These are phyloP conservation scores for Nannochloris sp. DNA, from an alignment of 139 green algal species.

Conservation along the genomic window DNA sequence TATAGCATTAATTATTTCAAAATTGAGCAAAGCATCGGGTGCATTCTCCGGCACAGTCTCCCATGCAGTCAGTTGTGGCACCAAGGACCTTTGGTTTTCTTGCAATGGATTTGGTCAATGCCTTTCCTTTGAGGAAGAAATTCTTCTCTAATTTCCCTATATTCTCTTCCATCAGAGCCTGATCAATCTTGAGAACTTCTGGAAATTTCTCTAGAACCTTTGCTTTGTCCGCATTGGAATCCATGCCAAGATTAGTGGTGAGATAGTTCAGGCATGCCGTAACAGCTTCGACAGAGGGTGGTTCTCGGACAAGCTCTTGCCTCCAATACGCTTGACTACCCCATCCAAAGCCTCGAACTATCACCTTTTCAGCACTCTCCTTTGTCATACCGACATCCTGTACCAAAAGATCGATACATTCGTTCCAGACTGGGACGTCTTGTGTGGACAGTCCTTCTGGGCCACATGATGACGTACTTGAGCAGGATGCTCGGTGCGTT, in stretches of 20 bases:
- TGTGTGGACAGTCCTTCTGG: not conserved
- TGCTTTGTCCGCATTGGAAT: not conserved
- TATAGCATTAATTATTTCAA: not conserved
- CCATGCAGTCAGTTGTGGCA: conserved; percentile 2
- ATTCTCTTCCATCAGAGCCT: conserved; percentile 7
- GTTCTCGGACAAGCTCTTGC: conserved; percentile 16
- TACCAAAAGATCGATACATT: not conserved
- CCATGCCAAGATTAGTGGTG: not conserved
- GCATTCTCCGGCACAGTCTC: conserved; percentile 9
- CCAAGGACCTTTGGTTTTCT: conserved; percentile 11
- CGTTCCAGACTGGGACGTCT: not conserved
- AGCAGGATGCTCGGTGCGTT: not conserved
- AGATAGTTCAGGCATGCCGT: not conserved
- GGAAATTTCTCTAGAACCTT: conserved; percentile 8
- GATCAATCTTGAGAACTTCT: conserved; percentile 3
- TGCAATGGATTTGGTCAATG: not conserved
- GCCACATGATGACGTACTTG: not conserved
- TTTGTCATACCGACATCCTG: not conserved
- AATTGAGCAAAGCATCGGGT: conserved; percentile 17
- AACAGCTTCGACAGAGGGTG: not conserved
- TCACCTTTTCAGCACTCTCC: not conserved
- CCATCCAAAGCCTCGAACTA: conserved; percentile 25
- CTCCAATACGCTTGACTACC: conserved; percentile 26
- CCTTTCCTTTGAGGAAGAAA: conserved; percentile 11
- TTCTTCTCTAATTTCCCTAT: conserved; percentile 7